Percentiles rank a stretch among this genome's conserved stretches.
phyloP scores from a whole-genome alignment of 805 yeast species.

The Sugiyamaella qingdaonensis region DNA sequence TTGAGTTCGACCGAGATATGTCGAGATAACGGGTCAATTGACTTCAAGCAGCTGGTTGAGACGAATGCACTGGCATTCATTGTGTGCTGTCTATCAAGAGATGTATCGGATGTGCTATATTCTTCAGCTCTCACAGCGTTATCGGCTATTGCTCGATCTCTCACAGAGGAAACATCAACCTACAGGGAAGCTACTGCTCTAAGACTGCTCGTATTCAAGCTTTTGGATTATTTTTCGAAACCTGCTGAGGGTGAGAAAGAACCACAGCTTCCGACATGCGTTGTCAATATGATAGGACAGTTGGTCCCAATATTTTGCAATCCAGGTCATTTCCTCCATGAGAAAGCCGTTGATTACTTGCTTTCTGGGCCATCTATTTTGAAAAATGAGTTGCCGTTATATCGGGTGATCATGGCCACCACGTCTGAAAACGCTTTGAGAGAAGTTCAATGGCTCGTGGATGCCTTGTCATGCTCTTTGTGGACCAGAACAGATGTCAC shows the following conservation, averaged over 20 bases:
- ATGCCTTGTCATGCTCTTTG: constrained; percentile 45
- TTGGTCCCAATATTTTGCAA: constrained; percentile 54
- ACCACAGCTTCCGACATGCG: constrained; percentile 32
- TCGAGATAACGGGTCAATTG: constrained; percentile 36
- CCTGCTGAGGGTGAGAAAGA: constrained; percentile 18
- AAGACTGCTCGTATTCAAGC: constrained; percentile 32
- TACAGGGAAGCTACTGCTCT: constrained; percentile 57
- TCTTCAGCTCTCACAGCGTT: constrained; percentile 2
- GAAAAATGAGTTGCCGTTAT: constrained; percentile 43
- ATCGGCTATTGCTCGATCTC: constrained; percentile 2
- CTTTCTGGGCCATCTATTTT: constrained; percentile 48
- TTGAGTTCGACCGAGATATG: constrained; percentile 48
- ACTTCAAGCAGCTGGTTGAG: constrained; percentile 55
- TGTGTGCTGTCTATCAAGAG: constrained; percentile 28
- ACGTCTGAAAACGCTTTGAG: constrained; percentile 38
- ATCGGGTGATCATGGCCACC: constrained; percentile 14
- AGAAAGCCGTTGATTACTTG: constrained; percentile 62
- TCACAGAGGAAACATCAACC: constrained; percentile 32
- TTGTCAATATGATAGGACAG: constrained; percentile 53
- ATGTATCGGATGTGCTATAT: not conserved
- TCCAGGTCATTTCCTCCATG: constrained; percentile 74
- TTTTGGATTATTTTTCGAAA: constrained; percentile 18
- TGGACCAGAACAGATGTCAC: constrained; percentile 49
- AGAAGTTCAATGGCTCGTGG: constrained; percentile 65
- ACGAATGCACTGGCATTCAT: constrained; percentile 51